Conservation (phyloP, 78 protist species). For the Dictyostelium brefeldianum region DNA sequence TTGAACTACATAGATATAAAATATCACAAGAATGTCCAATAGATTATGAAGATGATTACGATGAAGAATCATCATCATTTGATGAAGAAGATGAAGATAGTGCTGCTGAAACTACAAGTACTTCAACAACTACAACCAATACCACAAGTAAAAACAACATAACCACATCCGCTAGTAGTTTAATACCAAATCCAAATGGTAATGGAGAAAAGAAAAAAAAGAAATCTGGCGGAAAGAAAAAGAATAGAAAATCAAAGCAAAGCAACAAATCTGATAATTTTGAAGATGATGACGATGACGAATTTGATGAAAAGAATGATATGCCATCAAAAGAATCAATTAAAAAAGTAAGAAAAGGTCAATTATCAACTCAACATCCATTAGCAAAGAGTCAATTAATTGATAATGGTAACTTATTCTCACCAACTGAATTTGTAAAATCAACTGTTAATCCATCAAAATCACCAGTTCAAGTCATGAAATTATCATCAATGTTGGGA, state of each 20-base stretch:
- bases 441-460: not conserved
- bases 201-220: not conserved
- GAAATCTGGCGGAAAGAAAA: too few species aligned
- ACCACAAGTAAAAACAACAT: not conserved
- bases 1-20: not conserved
- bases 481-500: slow-evolving; percentile 25
- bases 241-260: too few species aligned
- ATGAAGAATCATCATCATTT: slow-evolving; percentile 24
- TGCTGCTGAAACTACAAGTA: not conserved
- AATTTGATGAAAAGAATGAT: not conserved
- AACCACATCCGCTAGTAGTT: not conserved
- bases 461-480: slow-evolving; percentile 21
- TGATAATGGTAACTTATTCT: slow-evolving; percentile 17
- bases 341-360: not conserved
- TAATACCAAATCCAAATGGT: not conserved
- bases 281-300: not conserved
- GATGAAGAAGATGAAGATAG: slow-evolving; percentile 24
- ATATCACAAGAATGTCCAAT: not conserved
- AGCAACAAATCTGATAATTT: too few species aligned
- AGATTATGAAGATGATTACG: slow-evolving; percentile 15
- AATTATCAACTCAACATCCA: not conserved
- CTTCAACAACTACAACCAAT: not conserved
- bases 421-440: slow-evolving; percentile 77
- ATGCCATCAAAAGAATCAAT: not conserved
- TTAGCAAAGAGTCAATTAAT: not conserved